Evolutionary conservation across 2,329 filamentous ascomycete species (phyloP).

Genomic region (Diplodia intermedia): DNA sequence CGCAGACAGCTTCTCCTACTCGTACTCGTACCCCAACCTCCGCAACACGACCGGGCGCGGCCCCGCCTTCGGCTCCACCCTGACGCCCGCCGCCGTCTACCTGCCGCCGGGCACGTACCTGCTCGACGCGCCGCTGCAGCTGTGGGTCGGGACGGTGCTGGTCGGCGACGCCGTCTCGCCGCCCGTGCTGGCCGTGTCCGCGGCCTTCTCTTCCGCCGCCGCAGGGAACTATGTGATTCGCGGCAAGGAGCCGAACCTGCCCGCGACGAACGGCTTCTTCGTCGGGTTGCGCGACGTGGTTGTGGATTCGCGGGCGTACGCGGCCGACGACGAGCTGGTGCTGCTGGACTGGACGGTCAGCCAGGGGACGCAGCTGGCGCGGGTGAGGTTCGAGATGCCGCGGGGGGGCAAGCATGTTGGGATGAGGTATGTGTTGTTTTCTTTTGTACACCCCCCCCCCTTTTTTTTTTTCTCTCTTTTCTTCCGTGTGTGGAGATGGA

Average conservation of each 20-base stretch:
- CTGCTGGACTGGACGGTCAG: conserved; percentile 41
- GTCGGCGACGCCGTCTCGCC: conserved; percentile 10
- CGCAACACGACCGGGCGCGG: background rate
- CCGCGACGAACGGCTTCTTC: conserved; percentile 40
- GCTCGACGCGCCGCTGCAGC: conserved; percentile 36
- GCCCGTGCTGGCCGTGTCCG: background rate
- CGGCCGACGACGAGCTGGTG: conserved; percentile 34
- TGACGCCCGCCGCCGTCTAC: conserved; percentile 39
- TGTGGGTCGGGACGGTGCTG: conserved; percentile 32
- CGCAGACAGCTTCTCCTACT: background rate
- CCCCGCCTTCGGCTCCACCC: conserved; percentile 34
- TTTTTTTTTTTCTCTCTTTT: background rate
- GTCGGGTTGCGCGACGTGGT: conserved; percentile 40
- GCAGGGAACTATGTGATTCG: conserved; percentile 32
- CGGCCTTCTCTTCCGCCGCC: background rate
- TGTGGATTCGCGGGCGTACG: conserved; percentile 38
- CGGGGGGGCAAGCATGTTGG: conserved; percentile 45
- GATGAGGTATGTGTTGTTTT: conserved; percentile 38
- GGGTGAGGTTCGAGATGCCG: conserved; percentile 47
- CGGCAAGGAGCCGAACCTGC: conserved; percentile 35
- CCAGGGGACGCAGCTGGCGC: conserved; percentile 40
- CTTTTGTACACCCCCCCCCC: no score
- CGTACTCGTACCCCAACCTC: background rate
- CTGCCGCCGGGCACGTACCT: conserved; percentile 41
- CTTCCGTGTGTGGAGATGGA: background rate